Evolutionary conservation across 371 early-diverging fungal species (phyloP).

Genomic region (Mucor mucedo): DNA sequence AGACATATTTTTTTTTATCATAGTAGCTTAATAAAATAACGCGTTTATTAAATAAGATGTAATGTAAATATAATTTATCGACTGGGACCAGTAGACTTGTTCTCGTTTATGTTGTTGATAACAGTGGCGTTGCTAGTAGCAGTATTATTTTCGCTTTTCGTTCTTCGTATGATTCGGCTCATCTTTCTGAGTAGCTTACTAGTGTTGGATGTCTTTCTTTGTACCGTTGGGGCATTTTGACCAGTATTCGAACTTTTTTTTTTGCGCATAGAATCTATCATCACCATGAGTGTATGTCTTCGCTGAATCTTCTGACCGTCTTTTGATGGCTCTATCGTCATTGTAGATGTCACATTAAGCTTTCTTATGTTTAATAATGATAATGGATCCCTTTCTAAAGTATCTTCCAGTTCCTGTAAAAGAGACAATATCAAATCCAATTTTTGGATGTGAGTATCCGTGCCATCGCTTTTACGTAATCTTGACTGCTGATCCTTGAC

Average conservation of each 20-base stretch:
- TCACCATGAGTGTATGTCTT: slow-evolving; percentile 9
- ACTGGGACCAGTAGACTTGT: not conserved
- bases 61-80: not conserved
- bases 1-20: not conserved
- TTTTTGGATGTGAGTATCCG: not conserved
- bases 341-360: not conserved
- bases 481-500: slow-evolving; percentile 15
- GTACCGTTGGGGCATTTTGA: not conserved
- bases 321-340: not conserved
- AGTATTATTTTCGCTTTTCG: slow-evolving; percentile 19
- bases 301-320: slow-evolving; percentile 1
- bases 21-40: not conserved
- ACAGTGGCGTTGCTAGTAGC: not conserved
- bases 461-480: not conserved
- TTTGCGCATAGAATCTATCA: slow-evolving; percentile 13
- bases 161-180: slow-evolving; percentile 19
- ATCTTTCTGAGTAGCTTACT: slow-evolving; percentile 18
- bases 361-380: slow-evolving; percentile 1
- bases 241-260: not conserved
- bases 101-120: not conserved
- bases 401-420: slow-evolving; percentile 24
- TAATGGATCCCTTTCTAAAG: slow-evolving; percentile 9
- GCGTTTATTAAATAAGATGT: not conserved
- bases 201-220: slow-evolving; percentile 2
- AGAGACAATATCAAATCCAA: slow-evolving; percentile 8